Conservation (phyloP, 352 stramenopile species). For the Pythium rhizo-oryzae region DNA sequence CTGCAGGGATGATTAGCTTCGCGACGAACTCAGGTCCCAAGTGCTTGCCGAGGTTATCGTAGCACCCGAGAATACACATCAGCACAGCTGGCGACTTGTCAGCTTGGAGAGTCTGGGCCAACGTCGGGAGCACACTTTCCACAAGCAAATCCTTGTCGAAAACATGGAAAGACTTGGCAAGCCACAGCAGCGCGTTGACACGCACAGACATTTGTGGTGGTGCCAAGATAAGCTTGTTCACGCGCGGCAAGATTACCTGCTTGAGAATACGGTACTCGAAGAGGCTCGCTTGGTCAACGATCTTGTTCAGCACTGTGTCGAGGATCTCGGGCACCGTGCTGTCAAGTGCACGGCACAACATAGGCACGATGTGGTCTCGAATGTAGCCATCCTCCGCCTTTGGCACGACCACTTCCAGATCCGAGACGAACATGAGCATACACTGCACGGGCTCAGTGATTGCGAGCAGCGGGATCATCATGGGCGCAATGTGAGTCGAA, state of each 20-base stretch:
- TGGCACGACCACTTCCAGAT: constrained; percentile 78
- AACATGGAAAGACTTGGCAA: constrained; percentile 88
- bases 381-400: constrained; percentile 90
- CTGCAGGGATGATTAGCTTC: constrained; percentile 82
- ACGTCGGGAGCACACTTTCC: constrained; percentile 80
- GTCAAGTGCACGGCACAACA: constrained; percentile 84
- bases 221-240: constrained; percentile 87
- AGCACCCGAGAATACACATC: constrained; percentile 89
- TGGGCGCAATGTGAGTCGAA: constrained; percentile 67
- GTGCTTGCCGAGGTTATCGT: constrained; percentile 89
- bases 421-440: constrained; percentile 91
- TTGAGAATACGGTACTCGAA: constrained; percentile 91
- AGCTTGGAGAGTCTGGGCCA: constrained; percentile 68
- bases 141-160: constrained; percentile 89
- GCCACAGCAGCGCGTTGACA: constrained; percentile 85
- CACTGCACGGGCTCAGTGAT: constrained; percentile 89
- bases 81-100: constrained; percentile 86
- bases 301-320: constrained; percentile 89
- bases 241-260: constrained; percentile 81
- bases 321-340: constrained; percentile 86
- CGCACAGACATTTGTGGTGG: constrained; percentile 82
- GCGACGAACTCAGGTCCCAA: constrained; percentile 80
- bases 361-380: constrained; percentile 87
- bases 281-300: constrained; percentile 83
- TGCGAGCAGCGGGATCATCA: constrained; percentile 79